Evolutionary conservation across 257 asterid species (phyloP).

Genomic region (Ophiorrhiza pumila): DNA sequence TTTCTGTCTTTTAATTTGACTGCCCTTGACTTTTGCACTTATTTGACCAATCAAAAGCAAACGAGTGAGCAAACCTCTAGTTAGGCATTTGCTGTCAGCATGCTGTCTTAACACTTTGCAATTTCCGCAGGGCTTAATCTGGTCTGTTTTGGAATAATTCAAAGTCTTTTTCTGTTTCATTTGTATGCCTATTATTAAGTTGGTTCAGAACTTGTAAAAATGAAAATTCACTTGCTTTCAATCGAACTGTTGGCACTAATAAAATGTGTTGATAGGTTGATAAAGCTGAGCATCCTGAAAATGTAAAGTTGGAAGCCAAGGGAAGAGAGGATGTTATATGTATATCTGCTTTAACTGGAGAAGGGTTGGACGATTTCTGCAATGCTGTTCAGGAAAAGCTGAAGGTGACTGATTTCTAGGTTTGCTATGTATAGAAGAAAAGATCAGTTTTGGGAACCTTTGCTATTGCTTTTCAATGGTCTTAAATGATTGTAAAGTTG

Average conservation of each 20-base stretch:
- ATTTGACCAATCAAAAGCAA: background rate
- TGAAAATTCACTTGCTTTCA: background rate
- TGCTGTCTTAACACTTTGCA: background rate
- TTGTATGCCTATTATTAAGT: background rate
- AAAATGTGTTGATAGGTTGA: conserved; percentile 59
- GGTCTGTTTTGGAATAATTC: background rate
- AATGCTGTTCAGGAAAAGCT: conserved; percentile 75
- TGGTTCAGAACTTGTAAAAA: background rate
- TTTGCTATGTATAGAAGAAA: background rate
- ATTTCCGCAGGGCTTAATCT: background rate
- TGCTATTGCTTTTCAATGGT: too few relatives aligned
- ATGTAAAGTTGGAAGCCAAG: conserved; percentile 59
- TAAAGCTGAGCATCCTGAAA: conserved; percentile 64
- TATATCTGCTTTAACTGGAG: conserved; percentile 92
- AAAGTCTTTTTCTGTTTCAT: background rate
- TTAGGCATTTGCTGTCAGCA: background rate
- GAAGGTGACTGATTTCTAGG: conserved; percentile 47
- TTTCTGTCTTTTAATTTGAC: background rate
- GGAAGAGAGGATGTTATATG: conserved; percentile 57
- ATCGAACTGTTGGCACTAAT: background rate
- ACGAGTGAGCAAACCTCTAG: background rate
- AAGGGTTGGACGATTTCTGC: conserved; percentile 90
- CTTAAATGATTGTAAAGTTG: background rate
- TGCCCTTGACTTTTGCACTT: background rate
- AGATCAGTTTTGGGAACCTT: background rate